These are phyloP conservation scores for Rhizopogon rudus DNA, from an alignment of 768 basidiomycete genomes.

Conservation along the genomic window DNA sequence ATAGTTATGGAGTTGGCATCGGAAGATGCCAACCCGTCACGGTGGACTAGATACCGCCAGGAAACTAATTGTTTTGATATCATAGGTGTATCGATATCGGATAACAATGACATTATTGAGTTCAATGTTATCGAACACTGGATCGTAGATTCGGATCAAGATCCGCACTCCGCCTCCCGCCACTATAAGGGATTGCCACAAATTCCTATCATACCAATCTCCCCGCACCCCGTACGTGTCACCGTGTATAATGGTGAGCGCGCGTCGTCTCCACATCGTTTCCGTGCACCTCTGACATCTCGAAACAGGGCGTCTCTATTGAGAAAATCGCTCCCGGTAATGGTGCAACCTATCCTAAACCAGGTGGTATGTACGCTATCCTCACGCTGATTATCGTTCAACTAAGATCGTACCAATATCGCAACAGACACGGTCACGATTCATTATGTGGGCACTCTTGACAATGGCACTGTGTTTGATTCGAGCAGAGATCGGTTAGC, in stretches of 20 bases:
- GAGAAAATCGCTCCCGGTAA: constrained; percentile 58
- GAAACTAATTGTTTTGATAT: neutral
- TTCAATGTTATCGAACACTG: constrained; percentile 7
- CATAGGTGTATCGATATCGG: constrained; percentile 1
- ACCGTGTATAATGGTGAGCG: constrained; percentile 27
- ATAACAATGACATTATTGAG: constrained; percentile 3
- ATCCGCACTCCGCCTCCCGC: constrained; percentile 61
- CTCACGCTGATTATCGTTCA: constrained; percentile 2
- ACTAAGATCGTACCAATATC: constrained; percentile 20
- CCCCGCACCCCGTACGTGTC: constrained; percentile 24
- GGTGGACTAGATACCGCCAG: neutral
- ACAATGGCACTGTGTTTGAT: constrained; percentile 64
- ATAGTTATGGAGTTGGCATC: neutral
- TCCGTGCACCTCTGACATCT: constrained; percentile 1
- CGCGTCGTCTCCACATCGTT: constrained; percentile 1
- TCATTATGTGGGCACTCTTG: constrained; percentile 75
- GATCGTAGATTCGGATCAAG: constrained; percentile 58
- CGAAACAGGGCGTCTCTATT: constrained; percentile 63
- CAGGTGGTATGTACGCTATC: constrained; percentile 51
- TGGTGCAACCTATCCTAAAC: constrained; percentile 57
- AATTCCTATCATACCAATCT: constrained; percentile 16
- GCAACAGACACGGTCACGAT: constrained; percentile 62
- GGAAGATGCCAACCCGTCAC: neutral
- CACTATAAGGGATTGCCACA: constrained; percentile 34
- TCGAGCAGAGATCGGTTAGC: constrained; percentile 71